Base-by-base conservation (phyloP, 2,329 filamentous ascomycete species). In the Alternaria sp. region DNA sequence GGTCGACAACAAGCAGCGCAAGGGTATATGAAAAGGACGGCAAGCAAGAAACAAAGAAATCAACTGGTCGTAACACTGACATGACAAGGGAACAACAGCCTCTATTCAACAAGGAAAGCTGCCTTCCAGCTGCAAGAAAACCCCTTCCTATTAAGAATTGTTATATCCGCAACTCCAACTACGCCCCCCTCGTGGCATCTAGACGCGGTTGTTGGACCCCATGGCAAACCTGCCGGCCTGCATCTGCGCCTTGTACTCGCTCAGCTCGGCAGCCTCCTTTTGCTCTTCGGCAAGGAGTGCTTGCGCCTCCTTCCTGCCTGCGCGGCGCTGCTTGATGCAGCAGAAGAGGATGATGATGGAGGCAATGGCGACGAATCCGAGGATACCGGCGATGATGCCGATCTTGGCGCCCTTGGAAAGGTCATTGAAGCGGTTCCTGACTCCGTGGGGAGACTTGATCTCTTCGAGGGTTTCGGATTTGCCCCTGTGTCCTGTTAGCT, bases 311-410 rank as follows among this genome's bases (percentile, higher is more conserved):
- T 65, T 70, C 56, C 69, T 73, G 45, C 80, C 80, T 3, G 73
- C 75, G 52, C 77, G 78, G 49, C 78, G 76, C 66, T 80, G 77
- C 70, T 78, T 77, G 71, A 81, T 70, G 74, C 77, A 81, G 72
- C 69, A 81, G 70, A 80, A 79, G 30, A 72, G 43, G 57, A 80
- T 65, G 54, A 75, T 59, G 46, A 62, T 62, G n/a, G 69, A 50
- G n/a, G 62, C 59, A 23, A 80, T 59, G 17, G 66, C 73, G 12
- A 77, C 67, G n/a, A 71, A 68, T 9, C 72, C 74, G 26, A 76
- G 45, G 5, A 73, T 62, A 57, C 72, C 73, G 13, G 69, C 71
- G 54, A 76, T 71, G 64, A 81, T 81, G 54, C 73, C 80, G 50
- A 76, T 76, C 61, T 79, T 74, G 32, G 77, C 76, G 7, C 65